Percentiles rank a stretch among this genome's conserved stretches.
These are phyloP conservation scores for Cytospora leucostoma DNA, from an alignment of 2,329 filamentous ascomycete genomes.

Conservation along the genomic window DNA sequence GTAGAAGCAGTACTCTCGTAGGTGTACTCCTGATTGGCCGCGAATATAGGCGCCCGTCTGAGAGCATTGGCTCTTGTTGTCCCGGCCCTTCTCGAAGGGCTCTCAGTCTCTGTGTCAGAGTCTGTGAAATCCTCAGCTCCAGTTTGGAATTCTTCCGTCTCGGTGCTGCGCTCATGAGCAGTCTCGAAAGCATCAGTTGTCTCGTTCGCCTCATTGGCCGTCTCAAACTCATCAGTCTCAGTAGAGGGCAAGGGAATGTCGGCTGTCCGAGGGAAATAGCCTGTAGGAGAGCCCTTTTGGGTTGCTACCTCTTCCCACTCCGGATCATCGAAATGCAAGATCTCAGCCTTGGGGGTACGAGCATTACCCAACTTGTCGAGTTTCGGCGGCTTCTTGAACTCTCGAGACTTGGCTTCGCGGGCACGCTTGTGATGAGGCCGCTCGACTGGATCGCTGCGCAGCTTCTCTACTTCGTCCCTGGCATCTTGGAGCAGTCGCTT, in stretches of 20 bases:
- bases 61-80: slow-evolving; percentile 33
- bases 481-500: slow-evolving; percentile 94
- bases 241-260: slow-evolving; percentile 29
- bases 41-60: slow-evolving; percentile 45
- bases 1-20: slow-evolving; percentile 88
- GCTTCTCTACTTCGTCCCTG: slow-evolving; percentile 82
- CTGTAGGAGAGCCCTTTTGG: slow-evolving; percentile 30
- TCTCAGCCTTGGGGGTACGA: slow-evolving; percentile 74
- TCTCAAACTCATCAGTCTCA: slow-evolving; percentile 72
- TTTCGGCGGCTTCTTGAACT: slow-evolving; percentile 72
- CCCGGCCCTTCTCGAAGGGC: slow-evolving; percentile 47
- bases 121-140: slow-evolving; percentile 78
- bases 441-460: slow-evolving; percentile 54
- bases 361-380: slow-evolving; percentile 74
- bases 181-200: slow-evolving; percentile 67
- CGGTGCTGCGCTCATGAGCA: slow-evolving; percentile 77
- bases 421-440: slow-evolving; percentile 52
- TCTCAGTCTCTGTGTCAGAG: slow-evolving; percentile 86
- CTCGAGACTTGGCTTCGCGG: slow-evolving; percentile 63
- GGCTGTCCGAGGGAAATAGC: slow-evolving; percentile 20
- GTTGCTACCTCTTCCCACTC: slow-evolving; percentile 79
- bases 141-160: slow-evolving; percentile 94
- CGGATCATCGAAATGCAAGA: slow-evolving; percentile 77
- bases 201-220: slow-evolving; percentile 82
- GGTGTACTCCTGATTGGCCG: slow-evolving; percentile 57